phyloP scores from a whole-genome alignment of 805 yeast species.

The Hanseniaspora clermontiae region DNA sequence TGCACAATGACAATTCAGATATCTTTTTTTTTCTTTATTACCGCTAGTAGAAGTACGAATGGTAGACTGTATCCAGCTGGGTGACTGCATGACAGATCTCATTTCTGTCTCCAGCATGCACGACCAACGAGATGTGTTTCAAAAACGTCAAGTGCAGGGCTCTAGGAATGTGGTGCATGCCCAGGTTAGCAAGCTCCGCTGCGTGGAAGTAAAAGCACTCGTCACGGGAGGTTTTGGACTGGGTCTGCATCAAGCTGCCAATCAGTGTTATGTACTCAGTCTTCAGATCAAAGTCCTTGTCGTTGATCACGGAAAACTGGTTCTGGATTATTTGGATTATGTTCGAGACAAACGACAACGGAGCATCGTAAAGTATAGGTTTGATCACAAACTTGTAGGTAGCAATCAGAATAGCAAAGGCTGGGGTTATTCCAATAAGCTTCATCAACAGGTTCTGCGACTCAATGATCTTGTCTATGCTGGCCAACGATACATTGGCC shows the following conservation, averaged over 20 bases:
- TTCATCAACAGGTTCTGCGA: slow-evolving; percentile 94
- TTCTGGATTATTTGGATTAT: not conserved
- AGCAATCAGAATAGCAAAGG: slow-evolving; percentile 46
- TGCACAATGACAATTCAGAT: no score
- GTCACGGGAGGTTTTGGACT: not conserved
- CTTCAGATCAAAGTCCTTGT: slow-evolving; percentile 24
- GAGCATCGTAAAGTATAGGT: slow-evolving; percentile 10
- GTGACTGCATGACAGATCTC: not conserved
- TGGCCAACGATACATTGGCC: slow-evolving; percentile 77
- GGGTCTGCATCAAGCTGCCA: not conserved
- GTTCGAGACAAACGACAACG: slow-evolving; percentile 1
- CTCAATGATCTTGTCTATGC: slow-evolving; percentile 78
- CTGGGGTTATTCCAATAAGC: slow-evolving; percentile 76
- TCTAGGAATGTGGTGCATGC: slow-evolving; percentile 39
- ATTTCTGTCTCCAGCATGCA: not conserved
- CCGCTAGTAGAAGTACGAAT: not conserved
- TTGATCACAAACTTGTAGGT: slow-evolving; percentile 24
- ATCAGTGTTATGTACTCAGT: not conserved
- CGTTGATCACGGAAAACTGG: slow-evolving; percentile 26
- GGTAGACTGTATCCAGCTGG: not conserved
- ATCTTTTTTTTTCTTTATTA: not conserved
- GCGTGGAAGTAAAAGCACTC: slow-evolving; percentile 17
- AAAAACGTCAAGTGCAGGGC: not conserved
- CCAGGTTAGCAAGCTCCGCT: slow-evolving; percentile 28
- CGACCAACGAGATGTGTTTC: not conserved